Evolutionary conservation across 2,329 filamentous ascomycete genomes (phyloP), one percentile per base, ranked within the genome.

Genomic region (Lasiodiplodia gonubiensis): DNA sequence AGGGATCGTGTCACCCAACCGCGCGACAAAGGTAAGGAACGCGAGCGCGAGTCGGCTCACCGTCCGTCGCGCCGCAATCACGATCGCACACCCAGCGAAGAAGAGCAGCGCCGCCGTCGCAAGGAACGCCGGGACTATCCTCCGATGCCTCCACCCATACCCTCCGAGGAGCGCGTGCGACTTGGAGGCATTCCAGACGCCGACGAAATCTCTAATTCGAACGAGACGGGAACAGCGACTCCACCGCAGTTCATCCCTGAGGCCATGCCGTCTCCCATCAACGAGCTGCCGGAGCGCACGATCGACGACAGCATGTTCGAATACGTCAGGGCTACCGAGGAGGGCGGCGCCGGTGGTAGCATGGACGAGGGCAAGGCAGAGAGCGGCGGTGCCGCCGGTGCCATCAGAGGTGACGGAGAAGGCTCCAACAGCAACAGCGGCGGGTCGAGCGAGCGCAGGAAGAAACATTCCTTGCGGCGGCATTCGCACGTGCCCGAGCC

Each of bases 81-180:
- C 33, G 49, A 65, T 6, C 52, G 63, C 23, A 59, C 64, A 0
- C 64, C 64, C 23, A 66, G 64, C 53, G 39, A 59, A 37, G 64
- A 66, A 23, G 52, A 57, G 37, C 42, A 42, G 7, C 64, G 59
- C 23, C 64, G 54, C 12, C 52, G 54, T 23, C 64, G 53, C 64
- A 66, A 51, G 27, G 64, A 66, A 46, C 52, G 64, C 25, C 64
- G 53, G 6, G 59, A 63, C 4, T 63, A 63, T 14, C 59, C 59
- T 11, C 59, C 59, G 11, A 63, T 46, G 42, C 59, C 59, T 7
- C 59, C 59, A 10, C 46, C 59, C 10, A 27, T 63, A 30, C 23
- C n/a, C 52, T n/a, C 8, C 14, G 52, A 33, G 11, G 8, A 18
- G 42, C 33, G 49, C 27, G 2, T 12, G n/a, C 21, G 27, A n/a